Conservation (phyloP, 305 asterid genomes). For the Ajuga reptans region DNA sequence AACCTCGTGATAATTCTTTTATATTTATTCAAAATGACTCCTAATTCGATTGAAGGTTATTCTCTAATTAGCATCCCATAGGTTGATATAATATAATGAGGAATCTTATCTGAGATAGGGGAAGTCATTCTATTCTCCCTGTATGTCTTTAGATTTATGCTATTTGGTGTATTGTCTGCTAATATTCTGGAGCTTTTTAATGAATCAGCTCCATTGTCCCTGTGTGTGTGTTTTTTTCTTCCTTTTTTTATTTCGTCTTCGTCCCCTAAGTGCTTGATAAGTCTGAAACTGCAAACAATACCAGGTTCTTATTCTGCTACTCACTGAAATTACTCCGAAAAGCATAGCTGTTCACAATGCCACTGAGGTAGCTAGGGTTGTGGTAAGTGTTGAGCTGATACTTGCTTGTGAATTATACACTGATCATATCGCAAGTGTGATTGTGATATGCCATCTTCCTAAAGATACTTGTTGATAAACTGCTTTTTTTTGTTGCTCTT, state of each 20-base stretch:
- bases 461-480: conserved; percentile 24
- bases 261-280: conserved; percentile 17
- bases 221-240: background rate
- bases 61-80: background rate
- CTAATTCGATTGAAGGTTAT: background rate
- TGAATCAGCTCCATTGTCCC: background rate
- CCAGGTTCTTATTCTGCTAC: conserved; percentile 92
- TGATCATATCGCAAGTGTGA: background rate
- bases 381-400: conserved; percentile 58
- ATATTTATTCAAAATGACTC: background rate
- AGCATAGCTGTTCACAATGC: conserved; percentile 99
- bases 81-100: background rate
- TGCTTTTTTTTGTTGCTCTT: conserved; percentile 35
- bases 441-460: background rate
- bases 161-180: conserved; percentile 8
- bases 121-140: background rate
- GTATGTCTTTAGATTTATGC: background rate
- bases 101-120: background rate
- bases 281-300: conserved; percentile 21
- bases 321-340: conserved; percentile 98
- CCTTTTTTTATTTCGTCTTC: background rate
- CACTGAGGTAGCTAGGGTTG: conserved; percentile 87
- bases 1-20: background rate
- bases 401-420: background rate
- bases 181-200: background rate